Conservation (phyloP, 2,329 filamentous ascomycete species). For the Blumeria graminis region DNA sequence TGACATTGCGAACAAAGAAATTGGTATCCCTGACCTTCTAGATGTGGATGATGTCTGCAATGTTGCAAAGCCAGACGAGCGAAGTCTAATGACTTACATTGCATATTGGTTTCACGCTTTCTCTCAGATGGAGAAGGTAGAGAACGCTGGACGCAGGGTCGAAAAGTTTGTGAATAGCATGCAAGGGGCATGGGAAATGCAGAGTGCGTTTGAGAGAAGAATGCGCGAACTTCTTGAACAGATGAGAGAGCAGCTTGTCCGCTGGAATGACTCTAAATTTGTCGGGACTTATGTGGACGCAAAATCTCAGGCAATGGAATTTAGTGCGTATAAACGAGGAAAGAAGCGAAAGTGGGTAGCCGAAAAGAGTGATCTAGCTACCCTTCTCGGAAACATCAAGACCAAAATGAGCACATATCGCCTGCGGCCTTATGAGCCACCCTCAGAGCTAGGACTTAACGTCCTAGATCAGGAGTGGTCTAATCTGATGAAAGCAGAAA, state of each 20-base stretch:
- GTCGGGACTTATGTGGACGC: constrained; percentile 83
- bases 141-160: constrained; percentile 85
- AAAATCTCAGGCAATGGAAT: constrained; percentile 61
- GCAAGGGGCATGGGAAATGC: constrained; percentile 99
- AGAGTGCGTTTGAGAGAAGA: constrained; percentile 78
- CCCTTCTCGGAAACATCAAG: constrained; percentile 90
- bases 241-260: constrained; percentile 46
- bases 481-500: constrained; percentile 57
- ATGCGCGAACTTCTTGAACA: constrained; percentile 62
- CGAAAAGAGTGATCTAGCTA: constrained; percentile 87
- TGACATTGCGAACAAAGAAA: constrained; percentile 85
- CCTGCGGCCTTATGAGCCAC: constrained; percentile 73
- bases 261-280: constrained; percentile 62
- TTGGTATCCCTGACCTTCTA: constrained; percentile 83
- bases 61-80: constrained; percentile 84
- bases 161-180: constrained; percentile 98
- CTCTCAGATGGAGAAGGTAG: constrained; percentile 94
- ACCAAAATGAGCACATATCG: constrained; percentile 93
- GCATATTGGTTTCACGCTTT: constrained; percentile 99
- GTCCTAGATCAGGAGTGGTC: constrained; percentile 67
- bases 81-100: constrained; percentile 97
- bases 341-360: constrained; percentile 90
- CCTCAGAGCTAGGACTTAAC: constrained; percentile 58
- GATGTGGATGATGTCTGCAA: constrained; percentile 98
- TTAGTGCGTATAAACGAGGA: constrained; percentile 73